Evolutionary conservation across 106 monocot species (phyloP), one percentile per base, ranked within the genome.

Genomic region (Platanthera zijinensis): DNA sequence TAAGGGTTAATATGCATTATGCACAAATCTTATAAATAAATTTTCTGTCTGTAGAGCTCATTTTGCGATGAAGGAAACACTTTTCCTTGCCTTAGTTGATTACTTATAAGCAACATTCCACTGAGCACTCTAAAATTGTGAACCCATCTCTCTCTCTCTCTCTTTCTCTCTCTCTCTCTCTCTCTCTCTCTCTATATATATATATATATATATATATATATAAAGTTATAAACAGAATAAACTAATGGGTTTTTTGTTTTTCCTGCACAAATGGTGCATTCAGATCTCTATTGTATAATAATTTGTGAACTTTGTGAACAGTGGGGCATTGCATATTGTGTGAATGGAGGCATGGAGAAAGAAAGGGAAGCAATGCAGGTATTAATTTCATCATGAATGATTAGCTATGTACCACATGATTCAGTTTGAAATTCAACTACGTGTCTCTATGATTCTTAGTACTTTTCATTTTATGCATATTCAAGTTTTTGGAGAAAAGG

Each of bases 311-410:
- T 74, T n/a, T 85, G 15, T 7, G 77, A 25, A 8, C 77, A 95
- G 95, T 95, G 95, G 95, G 95, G 92, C 53, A 81, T 81, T 78
- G 95, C 92, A 22, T 92, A 78, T 67, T 92, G 95, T 72, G 84
- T 95, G 32, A 86, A 62, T 56, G 95, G 95, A 39, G 84, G 81
- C 5, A 39, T 71, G 39, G 83, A 89, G 63, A 87, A 79, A 75
- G 92, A 95, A 84, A 83, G 52, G 49, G 79, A 57, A 45, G 89
- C 89, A 75, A 86, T 95, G 84, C 71, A 88, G 92, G 95, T 95
- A 12, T 74, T 9, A 48, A 59, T 11, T 51, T 22, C 57, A 48
- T 15, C 10, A 10, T 49, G 10, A 5, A 46, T 10, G 63, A 15
- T 72, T 13, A 3, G 5, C 10, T 50, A 39, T 73, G 6, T 73